Percentiles rank a stretch among this genome's conserved stretches.
These are phyloP conservation scores for Acanthamoeba polyphaga DNA, from an alignment of 208 protist genomes.

Conservation along the genomic window DNA sequence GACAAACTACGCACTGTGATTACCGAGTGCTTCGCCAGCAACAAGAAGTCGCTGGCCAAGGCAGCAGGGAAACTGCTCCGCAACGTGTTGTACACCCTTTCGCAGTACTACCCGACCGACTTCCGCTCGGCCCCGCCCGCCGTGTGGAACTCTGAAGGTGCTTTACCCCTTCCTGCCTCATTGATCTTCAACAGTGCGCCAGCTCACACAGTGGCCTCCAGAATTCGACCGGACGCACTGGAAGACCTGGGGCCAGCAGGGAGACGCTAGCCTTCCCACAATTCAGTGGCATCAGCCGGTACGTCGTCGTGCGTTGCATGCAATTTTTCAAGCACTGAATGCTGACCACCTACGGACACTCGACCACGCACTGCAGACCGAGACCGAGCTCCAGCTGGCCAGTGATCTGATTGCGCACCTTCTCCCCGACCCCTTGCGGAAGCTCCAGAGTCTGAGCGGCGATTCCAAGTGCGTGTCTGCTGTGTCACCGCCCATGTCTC, in stretches of 20 bases:
- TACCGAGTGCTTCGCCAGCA: background rate
- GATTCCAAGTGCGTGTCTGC: background rate
- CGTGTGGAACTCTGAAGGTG: conserved; percentile 1
- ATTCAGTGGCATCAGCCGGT: conserved; percentile 50
- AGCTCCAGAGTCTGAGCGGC: background rate
- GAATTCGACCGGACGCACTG: conserved; percentile 30
- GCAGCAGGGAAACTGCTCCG: conserved; percentile 1
- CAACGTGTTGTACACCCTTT: conserved; percentile 37
- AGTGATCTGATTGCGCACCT: background rate
- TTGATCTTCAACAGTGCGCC: background rate
- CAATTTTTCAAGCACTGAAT: background rate
- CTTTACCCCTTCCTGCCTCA: background rate
- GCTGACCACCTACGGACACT: background rate
- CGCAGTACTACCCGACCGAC: conserved; percentile 51
- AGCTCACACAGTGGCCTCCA: background rate
- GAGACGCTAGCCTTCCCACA: background rate
- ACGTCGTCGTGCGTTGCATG: background rate
- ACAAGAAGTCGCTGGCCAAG: conserved; percentile 24
- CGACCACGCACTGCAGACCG: background rate
- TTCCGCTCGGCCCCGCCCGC: background rate
- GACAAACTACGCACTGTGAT: background rate
- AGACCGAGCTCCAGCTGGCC: background rate
- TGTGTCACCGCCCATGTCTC: background rate
- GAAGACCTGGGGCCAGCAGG: conserved; percentile 32
- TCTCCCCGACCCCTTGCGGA: background rate